A percentile compares a stretch with the other conserved stretches of the same genome.
phyloP scores from a whole-genome alignment of 495 filamentous ascomycete genomes.

The Trichoderma virens region DNA sequence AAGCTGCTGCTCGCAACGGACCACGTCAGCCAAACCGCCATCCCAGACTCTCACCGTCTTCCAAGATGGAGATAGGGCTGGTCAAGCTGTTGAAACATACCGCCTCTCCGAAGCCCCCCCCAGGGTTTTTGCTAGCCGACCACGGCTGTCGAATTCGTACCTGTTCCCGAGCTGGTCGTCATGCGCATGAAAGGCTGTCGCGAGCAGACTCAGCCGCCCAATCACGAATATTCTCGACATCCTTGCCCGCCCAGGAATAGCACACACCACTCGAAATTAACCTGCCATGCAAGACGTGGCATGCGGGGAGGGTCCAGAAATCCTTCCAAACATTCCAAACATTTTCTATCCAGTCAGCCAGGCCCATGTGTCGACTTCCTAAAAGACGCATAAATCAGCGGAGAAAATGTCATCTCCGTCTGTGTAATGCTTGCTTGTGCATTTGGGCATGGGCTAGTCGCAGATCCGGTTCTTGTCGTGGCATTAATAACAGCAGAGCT shows the following conservation, averaged over 20 bases:
- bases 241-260: background rate
- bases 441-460: background rate
- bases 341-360: background rate
- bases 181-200: background rate
- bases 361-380: background rate
- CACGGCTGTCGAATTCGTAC: background rate
- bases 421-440: background rate
- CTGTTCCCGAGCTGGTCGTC: background rate
- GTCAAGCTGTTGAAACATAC: slow-evolving; percentile 3
- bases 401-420: background rate
- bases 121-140: background rate
- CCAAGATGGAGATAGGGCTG: background rate
- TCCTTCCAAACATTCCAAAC: background rate
- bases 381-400: background rate
- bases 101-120: background rate
- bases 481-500: too few species aligned
- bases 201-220: background rate
- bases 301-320: too few species aligned
- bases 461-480: too few species aligned
- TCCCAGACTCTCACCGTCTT: background rate
- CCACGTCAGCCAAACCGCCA: background rate
- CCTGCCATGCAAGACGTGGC: too few species aligned
- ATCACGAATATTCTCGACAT: too few species aligned
- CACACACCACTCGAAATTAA: background rate
- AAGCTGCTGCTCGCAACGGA: background rate